A percentile compares a stretch with the other conserved stretches of the same genome.
Conservation (phyloP, 1,284 basidiomycete genomes). For the Ceratobasidium sp. region DNA sequence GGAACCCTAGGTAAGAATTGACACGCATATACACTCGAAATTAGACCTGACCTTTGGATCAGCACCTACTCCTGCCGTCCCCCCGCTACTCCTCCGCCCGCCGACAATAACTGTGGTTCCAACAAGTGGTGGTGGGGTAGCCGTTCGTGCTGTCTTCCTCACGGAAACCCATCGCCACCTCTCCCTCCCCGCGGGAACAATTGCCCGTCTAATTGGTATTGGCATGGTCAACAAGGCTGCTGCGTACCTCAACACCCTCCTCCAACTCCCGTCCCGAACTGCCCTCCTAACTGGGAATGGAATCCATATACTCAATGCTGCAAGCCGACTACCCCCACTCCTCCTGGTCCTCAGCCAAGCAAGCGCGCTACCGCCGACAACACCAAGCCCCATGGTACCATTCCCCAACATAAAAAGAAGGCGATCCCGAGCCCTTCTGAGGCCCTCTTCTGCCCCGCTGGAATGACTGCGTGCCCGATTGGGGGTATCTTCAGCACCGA, state of each 20-base stretch:
- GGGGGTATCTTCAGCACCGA: background rate
- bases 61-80: slow-evolving; percentile 16
- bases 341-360: slow-evolving; percentile 11
- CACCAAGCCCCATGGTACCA: background rate
- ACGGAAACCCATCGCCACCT: slow-evolving; percentile 11
- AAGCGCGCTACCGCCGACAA: slow-evolving; percentile 20
- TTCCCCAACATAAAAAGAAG: slow-evolving; percentile 21
- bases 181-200: slow-evolving; percentile 5
- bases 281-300: slow-evolving; percentile 17
- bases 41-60: background rate
- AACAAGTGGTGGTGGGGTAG: slow-evolving; percentile 14
- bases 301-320: slow-evolving; percentile 22
- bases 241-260: slow-evolving; percentile 27
- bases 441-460: slow-evolving; percentile 12
- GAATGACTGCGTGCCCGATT: slow-evolving; percentile 13
- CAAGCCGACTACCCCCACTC: background rate
- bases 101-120: slow-evolving; percentile 7
- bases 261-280: background rate
- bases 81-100: slow-evolving; percentile 3
- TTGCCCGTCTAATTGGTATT: slow-evolving; percentile 1
- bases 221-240: slow-evolving; percentile 13
- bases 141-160: slow-evolving; percentile 22
- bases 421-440: background rate
- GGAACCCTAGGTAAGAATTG: slow-evolving; percentile 13
- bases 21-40: background rate